Conservation (phyloP, 2,329 filamentous ascomycete species). For the Penicillium sp. region DNA sequence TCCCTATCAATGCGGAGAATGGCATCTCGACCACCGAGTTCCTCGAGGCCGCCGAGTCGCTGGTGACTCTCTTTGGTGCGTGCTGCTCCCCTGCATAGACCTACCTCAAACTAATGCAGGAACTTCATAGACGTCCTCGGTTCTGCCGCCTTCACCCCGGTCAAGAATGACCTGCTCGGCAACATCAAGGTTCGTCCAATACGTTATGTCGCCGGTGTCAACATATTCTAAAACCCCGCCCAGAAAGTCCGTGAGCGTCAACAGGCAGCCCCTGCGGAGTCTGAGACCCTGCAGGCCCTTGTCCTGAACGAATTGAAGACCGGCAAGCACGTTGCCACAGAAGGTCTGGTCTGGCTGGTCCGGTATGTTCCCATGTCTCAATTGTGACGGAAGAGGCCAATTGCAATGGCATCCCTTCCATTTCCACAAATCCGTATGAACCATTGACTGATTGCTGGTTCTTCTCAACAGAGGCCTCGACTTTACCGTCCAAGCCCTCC, state of each 20-base stretch:
- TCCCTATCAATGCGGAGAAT: slow-evolving; percentile 73
- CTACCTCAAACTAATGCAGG: slow-evolving; percentile 12
- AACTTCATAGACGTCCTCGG: slow-evolving; percentile 56
- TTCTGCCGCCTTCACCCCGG: slow-evolving; percentile 76
- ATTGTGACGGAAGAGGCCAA: neutral
- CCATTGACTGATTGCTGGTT: neutral
- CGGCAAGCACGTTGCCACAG: slow-evolving; percentile 83
- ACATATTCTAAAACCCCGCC: slow-evolving; percentile 12
- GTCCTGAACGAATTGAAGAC: slow-evolving; percentile 82
- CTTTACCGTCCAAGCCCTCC: slow-evolving; percentile 84
- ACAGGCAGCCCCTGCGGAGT: slow-evolving; percentile 72
- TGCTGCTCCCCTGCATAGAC: slow-evolving; percentile 1
- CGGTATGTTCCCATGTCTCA: slow-evolving; percentile 57
- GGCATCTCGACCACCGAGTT: slow-evolving; percentile 82
- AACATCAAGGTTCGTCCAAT: slow-evolving; percentile 74
- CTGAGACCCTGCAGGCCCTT: slow-evolving; percentile 81
- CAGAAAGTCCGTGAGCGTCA: slow-evolving; percentile 89
- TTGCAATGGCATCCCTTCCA: neutral
- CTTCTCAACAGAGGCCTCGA: slow-evolving; percentile 70
- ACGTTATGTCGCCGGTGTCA: neutral
- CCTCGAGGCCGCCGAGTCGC: slow-evolving; percentile 82
- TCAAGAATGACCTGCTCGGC: slow-evolving; percentile 86
- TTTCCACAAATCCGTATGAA: neutral
- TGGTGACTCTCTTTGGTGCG: slow-evolving; percentile 83
- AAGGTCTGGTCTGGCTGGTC: slow-evolving; percentile 86